These are phyloP conservation scores for Ogataea glucozyma DNA, from an alignment of 805 yeast genomes.

Conservation along the genomic window DNA sequence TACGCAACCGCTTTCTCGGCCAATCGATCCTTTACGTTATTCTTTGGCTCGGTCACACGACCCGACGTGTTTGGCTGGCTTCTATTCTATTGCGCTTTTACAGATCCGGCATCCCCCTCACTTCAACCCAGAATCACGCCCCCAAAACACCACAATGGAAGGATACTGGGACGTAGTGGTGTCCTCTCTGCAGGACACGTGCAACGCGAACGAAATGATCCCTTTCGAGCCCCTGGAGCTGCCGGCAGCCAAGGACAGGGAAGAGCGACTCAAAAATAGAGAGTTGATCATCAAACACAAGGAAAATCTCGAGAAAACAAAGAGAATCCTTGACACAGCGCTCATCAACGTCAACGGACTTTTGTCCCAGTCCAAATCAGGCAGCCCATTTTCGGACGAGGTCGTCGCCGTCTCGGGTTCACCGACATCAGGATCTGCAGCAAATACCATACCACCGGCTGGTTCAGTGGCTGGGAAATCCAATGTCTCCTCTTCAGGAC, in stretches of 20 bases:
- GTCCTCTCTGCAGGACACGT: slow-evolving; percentile 67
- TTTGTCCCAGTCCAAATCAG: slow-evolving; percentile 34
- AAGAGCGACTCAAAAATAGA: slow-evolving; percentile 29
- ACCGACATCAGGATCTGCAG: not conserved
- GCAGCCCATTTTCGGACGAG: slow-evolving; percentile 10
- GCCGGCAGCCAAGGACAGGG: slow-evolving; percentile 34
- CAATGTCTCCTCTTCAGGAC: slow-evolving; percentile 1
- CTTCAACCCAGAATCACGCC: not conserved
- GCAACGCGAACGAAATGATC: slow-evolving; percentile 57
- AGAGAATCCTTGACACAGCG: slow-evolving; percentile 43
- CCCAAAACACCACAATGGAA: slow-evolving; percentile 37
- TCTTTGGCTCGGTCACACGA: too few relatives aligned
- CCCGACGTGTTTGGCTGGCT: too few relatives aligned
- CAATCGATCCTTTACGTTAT: too few relatives aligned
- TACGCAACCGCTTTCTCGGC: too few relatives aligned
- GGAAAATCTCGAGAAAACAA: slow-evolving; percentile 56
- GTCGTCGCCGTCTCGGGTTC: slow-evolving; percentile 10
- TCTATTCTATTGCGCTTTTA: too few relatives aligned
- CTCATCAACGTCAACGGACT: slow-evolving; percentile 48
- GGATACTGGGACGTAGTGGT: slow-evolving; percentile 70
- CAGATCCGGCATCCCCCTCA: not conserved
- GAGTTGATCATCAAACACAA: slow-evolving; percentile 51
- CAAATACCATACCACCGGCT: too few relatives aligned
- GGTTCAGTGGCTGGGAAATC: slow-evolving; percentile 3
- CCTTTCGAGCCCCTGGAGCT: slow-evolving; percentile 46